phyloP scores from a whole-genome alignment of 2,329 filamentous ascomycete species.

The Cladophialophora chaetospira region DNA sequence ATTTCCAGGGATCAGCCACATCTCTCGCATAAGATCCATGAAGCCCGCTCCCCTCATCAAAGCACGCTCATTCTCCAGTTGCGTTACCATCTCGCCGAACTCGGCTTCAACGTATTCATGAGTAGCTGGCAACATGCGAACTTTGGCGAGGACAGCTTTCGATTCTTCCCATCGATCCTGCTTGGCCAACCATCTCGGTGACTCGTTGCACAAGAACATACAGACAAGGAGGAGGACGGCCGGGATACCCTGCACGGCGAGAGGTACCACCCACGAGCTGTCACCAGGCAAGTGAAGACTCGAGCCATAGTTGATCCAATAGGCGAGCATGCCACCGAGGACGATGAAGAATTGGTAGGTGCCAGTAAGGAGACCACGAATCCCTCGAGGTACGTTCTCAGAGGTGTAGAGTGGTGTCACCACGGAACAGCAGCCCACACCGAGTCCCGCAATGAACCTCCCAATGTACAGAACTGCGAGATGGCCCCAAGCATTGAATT shows the following conservation, averaged over 20 bases:
- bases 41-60: slow-evolving; percentile 55
- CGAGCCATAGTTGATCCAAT: slow-evolving; percentile 42
- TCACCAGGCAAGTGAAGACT: slow-evolving; percentile 44
- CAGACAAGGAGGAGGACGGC: slow-evolving; percentile 37
- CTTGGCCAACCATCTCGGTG: slow-evolving; percentile 52
- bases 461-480: slow-evolving; percentile 46
- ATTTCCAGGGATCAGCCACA: slow-evolving; percentile 59
- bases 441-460: slow-evolving; percentile 39
- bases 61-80: slow-evolving; percentile 63
- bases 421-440: slow-evolving; percentile 38
- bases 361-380: slow-evolving; percentile 40
- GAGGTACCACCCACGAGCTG: slow-evolving; percentile 61
- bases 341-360: slow-evolving; percentile 40
- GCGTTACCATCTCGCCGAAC: slow-evolving; percentile 61
- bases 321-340: slow-evolving; percentile 39
- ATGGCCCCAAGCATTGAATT: slow-evolving; percentile 45
- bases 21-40: slow-evolving; percentile 64
- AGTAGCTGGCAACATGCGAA: slow-evolving; percentile 57
- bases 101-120: slow-evolving; percentile 61
- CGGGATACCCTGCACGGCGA: slow-evolving; percentile 63
- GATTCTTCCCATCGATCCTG: slow-evolving; percentile 69
- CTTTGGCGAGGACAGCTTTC: slow-evolving; percentile 55
- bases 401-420: slow-evolving; percentile 41
- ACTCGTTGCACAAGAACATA: slow-evolving; percentile 37
- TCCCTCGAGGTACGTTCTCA: slow-evolving; percentile 38